Conservation (phyloP, 345 rosid genomes). For the Brassica juncea region DNA sequence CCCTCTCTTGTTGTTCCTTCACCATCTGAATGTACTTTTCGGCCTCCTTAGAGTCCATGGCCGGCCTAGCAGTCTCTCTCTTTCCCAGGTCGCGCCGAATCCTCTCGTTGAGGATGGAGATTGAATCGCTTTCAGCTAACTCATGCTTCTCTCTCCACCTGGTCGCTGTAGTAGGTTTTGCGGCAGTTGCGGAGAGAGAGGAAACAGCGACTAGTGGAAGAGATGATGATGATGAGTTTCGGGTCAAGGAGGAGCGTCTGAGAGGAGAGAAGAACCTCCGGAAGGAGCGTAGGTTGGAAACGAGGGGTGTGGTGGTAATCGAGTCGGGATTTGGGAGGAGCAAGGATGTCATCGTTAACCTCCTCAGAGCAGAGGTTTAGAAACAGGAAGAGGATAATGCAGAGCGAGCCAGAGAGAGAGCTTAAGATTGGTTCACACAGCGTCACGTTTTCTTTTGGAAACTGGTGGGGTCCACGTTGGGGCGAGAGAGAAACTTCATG, state of each 20-base stretch:
- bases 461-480: constrained; percentile 71
- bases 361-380: constrained; percentile 22
- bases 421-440: constrained; percentile 12
- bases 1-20: constrained; percentile 86
- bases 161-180: constrained; percentile 24
- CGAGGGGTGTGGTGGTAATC: constrained; percentile 37
- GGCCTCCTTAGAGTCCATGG: constrained; percentile 80
- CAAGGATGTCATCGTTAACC: constrained; percentile 50
- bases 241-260: constrained; percentile 28
- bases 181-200: constrained; percentile 41
- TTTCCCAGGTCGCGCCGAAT: constrained; percentile 68
- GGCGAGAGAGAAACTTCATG: constrained; percentile 58
- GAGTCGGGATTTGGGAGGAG: constrained; percentile 46
- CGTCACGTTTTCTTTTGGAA: constrained; percentile 62
- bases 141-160: constrained; percentile 47
- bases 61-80: constrained; percentile 55
- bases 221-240: constrained; percentile 27
- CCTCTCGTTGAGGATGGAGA: constrained; percentile 74
- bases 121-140: constrained; percentile 53
- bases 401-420: constrained; percentile 10
- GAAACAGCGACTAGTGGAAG: constrained; percentile 41
- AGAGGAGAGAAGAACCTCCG: constrained; percentile 38
- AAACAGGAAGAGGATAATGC: constrained; percentile 21
- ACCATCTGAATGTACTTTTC: constrained; percentile 78
- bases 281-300: constrained; percentile 42